These are phyloP conservation scores for Pseudogymnoascus sp. DNA, from an alignment of 2,329 filamentous ascomycete genomes.

Conservation along the genomic window DNA sequence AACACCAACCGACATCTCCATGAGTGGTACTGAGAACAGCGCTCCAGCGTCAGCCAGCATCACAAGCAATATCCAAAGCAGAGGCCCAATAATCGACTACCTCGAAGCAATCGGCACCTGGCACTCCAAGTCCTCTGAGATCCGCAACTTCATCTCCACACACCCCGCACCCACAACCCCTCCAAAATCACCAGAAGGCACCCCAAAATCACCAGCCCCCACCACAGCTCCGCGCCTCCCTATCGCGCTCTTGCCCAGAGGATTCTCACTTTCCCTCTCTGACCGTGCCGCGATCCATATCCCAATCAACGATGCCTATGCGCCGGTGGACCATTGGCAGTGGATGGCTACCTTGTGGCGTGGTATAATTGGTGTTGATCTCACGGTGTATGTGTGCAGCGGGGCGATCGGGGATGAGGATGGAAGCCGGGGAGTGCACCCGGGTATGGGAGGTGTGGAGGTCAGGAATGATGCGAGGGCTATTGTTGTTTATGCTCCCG, in stretches of 20 bases:
- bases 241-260: conserved; percentile 66
- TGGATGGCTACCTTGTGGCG: conserved; percentile 96
- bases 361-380: conserved; percentile 72
- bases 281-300: conserved; percentile 68
- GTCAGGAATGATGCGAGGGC: conserved; percentile 44
- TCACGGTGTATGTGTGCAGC: conserved; percentile 60
- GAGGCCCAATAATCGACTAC: conserved; percentile 47
- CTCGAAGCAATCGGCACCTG: conserved; percentile 62
- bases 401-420: conserved; percentile 13
- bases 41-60: background rate
- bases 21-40: background rate
- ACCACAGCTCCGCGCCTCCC: conserved; percentile 40
- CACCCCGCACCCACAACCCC: conserved; percentile 12
- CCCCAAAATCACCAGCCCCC: conserved; percentile 13
- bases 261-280: conserved; percentile 73
- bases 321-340: conserved; percentile 87
- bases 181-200: background rate
- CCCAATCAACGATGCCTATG: conserved; percentile 70
- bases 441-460: conserved; percentile 43
- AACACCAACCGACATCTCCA: background rate
- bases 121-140: conserved; percentile 68
- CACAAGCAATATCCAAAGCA: background rate
- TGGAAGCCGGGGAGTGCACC: background rate
- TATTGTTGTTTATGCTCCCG: conserved; percentile 44
- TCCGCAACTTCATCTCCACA: conserved; percentile 50